Conservation (phyloP, 2,329 filamentous ascomycete genomes). For the Cladosporium sp. region DNA sequence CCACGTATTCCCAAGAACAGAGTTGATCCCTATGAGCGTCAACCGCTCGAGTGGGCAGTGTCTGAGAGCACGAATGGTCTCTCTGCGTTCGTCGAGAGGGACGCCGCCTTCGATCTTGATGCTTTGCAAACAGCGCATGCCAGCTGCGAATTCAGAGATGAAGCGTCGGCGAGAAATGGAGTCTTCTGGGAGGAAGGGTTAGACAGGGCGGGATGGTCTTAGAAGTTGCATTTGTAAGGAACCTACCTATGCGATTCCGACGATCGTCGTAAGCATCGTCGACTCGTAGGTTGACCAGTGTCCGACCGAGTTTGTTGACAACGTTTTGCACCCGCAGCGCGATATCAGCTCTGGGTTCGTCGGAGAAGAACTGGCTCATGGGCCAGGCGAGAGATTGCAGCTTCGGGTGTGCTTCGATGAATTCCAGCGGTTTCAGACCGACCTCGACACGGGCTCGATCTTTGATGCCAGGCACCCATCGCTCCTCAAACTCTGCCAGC, state of each 20-base stretch:
- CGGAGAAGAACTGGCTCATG: constrained; percentile 41
- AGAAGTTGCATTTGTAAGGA: no score
- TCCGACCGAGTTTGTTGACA: constrained; percentile 36
- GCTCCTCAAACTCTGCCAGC: not conserved
- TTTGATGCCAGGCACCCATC: not conserved
- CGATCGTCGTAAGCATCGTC: constrained; percentile 23
- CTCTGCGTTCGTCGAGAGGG: constrained; percentile 43
- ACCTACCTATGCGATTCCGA: no score
- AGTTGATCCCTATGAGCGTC: constrained; percentile 42
- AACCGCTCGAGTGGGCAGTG: constrained; percentile 40
- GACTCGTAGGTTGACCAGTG: constrained; percentile 39
- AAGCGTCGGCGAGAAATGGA: constrained; percentile 26
- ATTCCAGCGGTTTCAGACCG: constrained; percentile 26
- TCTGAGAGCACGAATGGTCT: constrained; percentile 39
- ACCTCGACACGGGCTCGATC: not conserved
- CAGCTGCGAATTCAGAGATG: constrained; percentile 39
- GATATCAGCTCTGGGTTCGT: not conserved
- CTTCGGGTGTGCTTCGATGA: constrained; percentile 41
- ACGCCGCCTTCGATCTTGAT: constrained; percentile 46
- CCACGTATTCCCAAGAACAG: constrained; percentile 44
- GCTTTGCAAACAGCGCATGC: constrained; percentile 37
- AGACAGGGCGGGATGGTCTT: no score
- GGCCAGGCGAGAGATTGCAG: constrained; percentile 44
- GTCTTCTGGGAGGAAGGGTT: not conserved
- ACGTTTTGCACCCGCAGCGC: constrained; percentile 24